Evolutionary conservation across 345 rosid genomes (phyloP).

Genomic region (Excoecaria agallocha): DNA sequence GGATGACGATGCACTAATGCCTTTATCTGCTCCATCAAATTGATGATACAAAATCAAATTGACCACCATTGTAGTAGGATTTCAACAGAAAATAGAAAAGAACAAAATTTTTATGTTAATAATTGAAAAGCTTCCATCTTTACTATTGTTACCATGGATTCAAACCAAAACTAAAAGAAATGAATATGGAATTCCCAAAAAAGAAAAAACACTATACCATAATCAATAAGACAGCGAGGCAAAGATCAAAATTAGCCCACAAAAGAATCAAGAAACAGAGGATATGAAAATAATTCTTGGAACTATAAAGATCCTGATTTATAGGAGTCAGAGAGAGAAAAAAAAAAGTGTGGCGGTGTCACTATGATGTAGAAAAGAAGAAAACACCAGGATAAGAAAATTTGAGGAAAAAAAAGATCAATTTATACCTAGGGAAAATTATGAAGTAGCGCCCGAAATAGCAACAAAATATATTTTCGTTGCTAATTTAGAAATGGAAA

Average conservation of each 20-base stretch:
- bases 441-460: no score
- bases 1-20: constrained; percentile 72
- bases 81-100: background rate
- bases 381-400: no score
- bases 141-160: background rate
- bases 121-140: background rate
- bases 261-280: background rate
- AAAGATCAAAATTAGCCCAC: background rate
- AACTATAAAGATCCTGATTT: constrained; percentile 79
- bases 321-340: constrained; percentile 53
- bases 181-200: no score
- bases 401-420: no score
- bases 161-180: no score
- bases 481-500: no score
- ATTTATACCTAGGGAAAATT: no score
- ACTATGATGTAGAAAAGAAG: no score
- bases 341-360: no score
- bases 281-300: constrained; percentile 38
- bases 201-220: background rate
- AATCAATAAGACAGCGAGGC: background rate
- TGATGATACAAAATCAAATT: constrained; percentile 40
- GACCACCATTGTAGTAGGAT: background rate
- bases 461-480: no score
- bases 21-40: constrained; percentile 59
- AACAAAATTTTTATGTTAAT: background rate